Conservation (phyloP, 805 yeast genomes). For the Candida patagonica region DNA sequence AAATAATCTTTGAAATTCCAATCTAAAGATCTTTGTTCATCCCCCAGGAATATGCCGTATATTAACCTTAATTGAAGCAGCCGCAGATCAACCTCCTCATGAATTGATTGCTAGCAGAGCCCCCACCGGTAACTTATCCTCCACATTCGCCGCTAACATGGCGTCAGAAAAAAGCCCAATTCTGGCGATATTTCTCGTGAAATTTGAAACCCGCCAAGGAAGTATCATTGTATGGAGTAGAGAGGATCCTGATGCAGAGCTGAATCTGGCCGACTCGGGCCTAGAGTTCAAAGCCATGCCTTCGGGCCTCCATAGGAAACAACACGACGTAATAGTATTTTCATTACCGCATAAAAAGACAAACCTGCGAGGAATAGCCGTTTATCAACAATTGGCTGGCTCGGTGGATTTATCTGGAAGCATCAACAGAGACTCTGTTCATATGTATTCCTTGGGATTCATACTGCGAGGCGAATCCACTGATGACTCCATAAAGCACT, state of each 20-base stretch:
- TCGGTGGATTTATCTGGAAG: slow-evolving; percentile 13
- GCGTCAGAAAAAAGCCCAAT: too few species aligned
- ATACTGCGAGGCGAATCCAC: slow-evolving; percentile 20
- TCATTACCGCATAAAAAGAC: slow-evolving; percentile 1
- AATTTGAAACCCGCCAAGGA: slow-evolving; percentile 46
- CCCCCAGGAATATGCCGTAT: too few species aligned
- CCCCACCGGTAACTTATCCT: too few species aligned
- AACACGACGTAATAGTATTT: slow-evolving; percentile 36
- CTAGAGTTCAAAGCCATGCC: slow-evolving; percentile 61
- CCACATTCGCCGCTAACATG: too few species aligned
- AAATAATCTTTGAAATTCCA: too few species aligned
- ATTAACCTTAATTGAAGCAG: too few species aligned
- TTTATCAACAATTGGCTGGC: slow-evolving; percentile 38
- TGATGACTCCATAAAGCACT: slow-evolving; percentile 8
- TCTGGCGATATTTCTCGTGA: slow-evolving; percentile 37
- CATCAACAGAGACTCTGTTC: slow-evolving; percentile 21
- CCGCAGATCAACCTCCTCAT: too few species aligned
- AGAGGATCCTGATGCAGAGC: not conserved
- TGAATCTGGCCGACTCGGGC: slow-evolving; percentile 17
- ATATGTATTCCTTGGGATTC: slow-evolving; percentile 58
- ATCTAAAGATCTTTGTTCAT: too few species aligned
- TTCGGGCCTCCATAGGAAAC: slow-evolving; percentile 52
- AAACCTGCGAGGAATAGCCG: slow-evolving; percentile 35
- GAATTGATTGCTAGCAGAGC: too few species aligned
- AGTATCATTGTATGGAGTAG: slow-evolving; percentile 38